A percentile compares a stretch with the other conserved stretches of the same genome.
phyloP scores from a whole-genome alignment of 306 rosid species.

The Castanea crenata region DNA sequence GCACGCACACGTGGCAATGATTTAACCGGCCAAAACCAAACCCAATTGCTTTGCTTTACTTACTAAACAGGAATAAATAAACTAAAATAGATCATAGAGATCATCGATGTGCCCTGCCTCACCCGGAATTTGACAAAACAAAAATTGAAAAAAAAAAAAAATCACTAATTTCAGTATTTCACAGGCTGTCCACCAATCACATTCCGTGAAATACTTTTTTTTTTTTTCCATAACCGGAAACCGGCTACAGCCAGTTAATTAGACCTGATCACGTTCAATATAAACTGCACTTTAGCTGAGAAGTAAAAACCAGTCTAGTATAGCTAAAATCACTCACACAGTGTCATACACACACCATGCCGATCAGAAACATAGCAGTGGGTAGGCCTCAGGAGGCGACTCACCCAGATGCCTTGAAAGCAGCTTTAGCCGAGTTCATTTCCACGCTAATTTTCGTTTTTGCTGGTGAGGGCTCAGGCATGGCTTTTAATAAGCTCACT shows the following conservation, averaged over 20 bases:
- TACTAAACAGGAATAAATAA: neutral
- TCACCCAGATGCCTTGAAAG: constrained; percentile 66
- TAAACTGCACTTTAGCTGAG: constrained; percentile 8
- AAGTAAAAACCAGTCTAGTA: neutral
- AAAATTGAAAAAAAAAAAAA: neutral
- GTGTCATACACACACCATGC: constrained; percentile 38
- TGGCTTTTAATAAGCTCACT: constrained; percentile 83
- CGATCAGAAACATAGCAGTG: constrained; percentile 64
- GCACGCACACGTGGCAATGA: constrained; percentile 42
- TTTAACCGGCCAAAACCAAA: neutral
- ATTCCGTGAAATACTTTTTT: neutral
- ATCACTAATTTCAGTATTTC: constrained; percentile 3
- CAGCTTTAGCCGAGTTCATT: constrained; percentile 77
- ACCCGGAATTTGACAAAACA: neutral
- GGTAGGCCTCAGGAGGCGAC: constrained; percentile 60
- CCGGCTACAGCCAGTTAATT: constrained; percentile 41
- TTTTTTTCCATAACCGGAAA: constrained; percentile 38
- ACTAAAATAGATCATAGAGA: no score
- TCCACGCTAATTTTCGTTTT: constrained; percentile 89
- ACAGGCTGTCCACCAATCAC: constrained; percentile 45
- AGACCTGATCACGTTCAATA: constrained; percentile 30
- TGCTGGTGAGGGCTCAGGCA: constrained; percentile 83
- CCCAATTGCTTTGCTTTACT: neutral
- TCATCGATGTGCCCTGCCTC: no score
- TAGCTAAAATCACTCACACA: neutral